Conservation (phyloP, 2,329 filamentous ascomycete genomes). For the Cercospora brassicicola region DNA sequence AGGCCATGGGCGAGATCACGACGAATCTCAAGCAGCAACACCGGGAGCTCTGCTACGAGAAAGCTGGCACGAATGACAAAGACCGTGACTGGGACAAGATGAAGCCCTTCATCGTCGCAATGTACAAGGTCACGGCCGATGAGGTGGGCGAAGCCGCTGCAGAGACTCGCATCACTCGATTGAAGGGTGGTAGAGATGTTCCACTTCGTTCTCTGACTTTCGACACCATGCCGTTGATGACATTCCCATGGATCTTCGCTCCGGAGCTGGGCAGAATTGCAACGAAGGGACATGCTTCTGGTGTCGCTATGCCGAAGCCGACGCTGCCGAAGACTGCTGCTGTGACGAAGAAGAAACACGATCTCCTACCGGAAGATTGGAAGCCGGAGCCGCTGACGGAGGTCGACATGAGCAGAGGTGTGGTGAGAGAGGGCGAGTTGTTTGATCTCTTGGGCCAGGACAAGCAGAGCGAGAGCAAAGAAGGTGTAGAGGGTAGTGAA, state of each 20-base stretch:
- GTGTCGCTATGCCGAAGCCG: slow-evolving; percentile 18
- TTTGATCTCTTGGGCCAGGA: slow-evolving; percentile 15
- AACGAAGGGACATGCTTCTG: slow-evolving; percentile 34
- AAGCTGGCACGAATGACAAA: slow-evolving; percentile 52
- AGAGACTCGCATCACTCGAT: slow-evolving; percentile 48
- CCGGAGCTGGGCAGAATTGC: slow-evolving; percentile 70
- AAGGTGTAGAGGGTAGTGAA: too few relatives aligned
- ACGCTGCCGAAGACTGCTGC: slow-evolving; percentile 16
- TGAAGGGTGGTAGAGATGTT: slow-evolving; percentile 43
- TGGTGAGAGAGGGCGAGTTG: slow-evolving; percentile 25
- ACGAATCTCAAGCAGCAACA: slow-evolving; percentile 67
- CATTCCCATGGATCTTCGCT: slow-evolving; percentile 89
- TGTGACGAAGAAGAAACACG: slow-evolving; percentile 11
- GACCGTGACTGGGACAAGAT: slow-evolving; percentile 56
- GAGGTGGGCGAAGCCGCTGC: slow-evolving; percentile 63
- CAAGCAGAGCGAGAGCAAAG: background rate
- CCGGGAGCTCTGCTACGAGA: slow-evolving; percentile 63
- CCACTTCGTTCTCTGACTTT: slow-evolving; percentile 44
- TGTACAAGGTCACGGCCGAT: slow-evolving; percentile 79
- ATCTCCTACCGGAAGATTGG: slow-evolving; percentile 19
- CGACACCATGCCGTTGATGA: slow-evolving; percentile 74
- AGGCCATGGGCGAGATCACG: slow-evolving; percentile 73
- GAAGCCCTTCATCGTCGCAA: slow-evolving; percentile 75
- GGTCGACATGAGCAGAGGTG: slow-evolving; percentile 16
- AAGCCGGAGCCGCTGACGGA: slow-evolving; percentile 21